These are phyloP conservation scores for Casuarina cunninghamiana DNA, from an alignment of 306 rosid genomes.

Conservation along the genomic window DNA sequence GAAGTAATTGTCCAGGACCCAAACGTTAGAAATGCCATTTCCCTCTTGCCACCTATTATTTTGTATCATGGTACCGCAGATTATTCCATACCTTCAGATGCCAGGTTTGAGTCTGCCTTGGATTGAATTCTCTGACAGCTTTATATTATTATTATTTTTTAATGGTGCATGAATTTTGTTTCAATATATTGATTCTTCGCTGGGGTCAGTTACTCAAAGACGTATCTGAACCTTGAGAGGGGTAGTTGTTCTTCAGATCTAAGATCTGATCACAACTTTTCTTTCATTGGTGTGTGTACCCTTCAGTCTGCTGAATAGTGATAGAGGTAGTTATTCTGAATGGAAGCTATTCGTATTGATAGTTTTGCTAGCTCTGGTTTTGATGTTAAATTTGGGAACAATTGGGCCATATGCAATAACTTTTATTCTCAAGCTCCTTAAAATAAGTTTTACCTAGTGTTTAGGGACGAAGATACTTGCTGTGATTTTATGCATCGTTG, in stretches of 20 bases:
- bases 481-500: neutral
- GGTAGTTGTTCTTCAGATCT: neutral
- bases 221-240: neutral
- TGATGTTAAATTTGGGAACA: neutral
- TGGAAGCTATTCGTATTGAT: neutral
- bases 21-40: constrained; percentile 57
- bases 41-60: constrained; percentile 64
- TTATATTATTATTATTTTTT: neutral
- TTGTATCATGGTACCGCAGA: constrained; percentile 93
- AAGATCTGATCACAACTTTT: neutral
- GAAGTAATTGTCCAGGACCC: constrained; percentile 78
- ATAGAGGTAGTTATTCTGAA: neutral
- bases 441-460: neutral
- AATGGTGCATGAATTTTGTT: constrained; percentile 15
- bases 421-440: neutral
- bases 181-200: neutral
- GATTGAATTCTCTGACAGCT: constrained; percentile 20
- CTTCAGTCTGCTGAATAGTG: neutral
- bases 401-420: neutral
- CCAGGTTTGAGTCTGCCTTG: constrained; percentile 53
- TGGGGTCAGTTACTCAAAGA: neutral
- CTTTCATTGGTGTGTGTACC: neutral
- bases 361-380: neutral
- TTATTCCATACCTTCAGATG: constrained; percentile 85
- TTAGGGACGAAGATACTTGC: neutral